phyloP scores from a whole-genome alignment of 2,329 filamentous ascomycete species.

The Furcasterigmium furcatum region DNA sequence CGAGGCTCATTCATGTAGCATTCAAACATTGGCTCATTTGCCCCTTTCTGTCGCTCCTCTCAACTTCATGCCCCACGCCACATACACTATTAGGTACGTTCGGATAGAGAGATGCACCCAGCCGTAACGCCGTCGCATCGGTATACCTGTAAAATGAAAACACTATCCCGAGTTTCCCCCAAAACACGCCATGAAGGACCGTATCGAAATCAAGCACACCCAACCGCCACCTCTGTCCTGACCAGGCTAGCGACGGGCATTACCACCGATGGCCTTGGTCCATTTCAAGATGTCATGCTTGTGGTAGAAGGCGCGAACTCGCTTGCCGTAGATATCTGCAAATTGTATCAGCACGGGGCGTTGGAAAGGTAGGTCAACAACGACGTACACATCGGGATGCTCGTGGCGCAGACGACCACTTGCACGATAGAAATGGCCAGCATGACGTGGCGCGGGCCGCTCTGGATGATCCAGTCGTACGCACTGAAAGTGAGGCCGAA shows the following conservation, averaged over 20 bases:
- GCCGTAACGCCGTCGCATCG: neutral
- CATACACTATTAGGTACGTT: no score
- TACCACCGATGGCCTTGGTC: neutral
- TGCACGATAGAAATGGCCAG: conserved; percentile 73
- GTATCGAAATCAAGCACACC: no score
- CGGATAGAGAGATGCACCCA: neutral
- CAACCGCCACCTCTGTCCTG: no score
- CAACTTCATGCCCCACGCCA: no score
- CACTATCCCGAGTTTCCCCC: no score
- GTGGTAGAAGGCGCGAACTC: conserved; percentile 70
- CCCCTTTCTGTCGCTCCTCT: no score
- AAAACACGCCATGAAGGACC: neutral
- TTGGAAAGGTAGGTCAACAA: neutral
- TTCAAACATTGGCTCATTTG: no score
- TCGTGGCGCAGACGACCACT: conserved; percentile 70
- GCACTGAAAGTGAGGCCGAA: conserved; percentile 82
- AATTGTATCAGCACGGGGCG: neutral
- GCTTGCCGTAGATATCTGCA: conserved; percentile 74
- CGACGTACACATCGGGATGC: conserved; percentile 74
- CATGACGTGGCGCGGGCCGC: conserved; percentile 62
- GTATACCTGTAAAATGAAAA: no score
- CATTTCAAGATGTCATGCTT: conserved; percentile 65
- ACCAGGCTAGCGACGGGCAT: neutral
- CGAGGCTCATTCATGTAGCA: no score
- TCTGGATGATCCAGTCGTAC: conserved; percentile 74